A percentile compares a stretch with the other conserved stretches of the same genome.
Evolutionary conservation across 169 alveolate genomes (phyloP).

Genomic region (Plasmodium cynomolgi): DNA sequence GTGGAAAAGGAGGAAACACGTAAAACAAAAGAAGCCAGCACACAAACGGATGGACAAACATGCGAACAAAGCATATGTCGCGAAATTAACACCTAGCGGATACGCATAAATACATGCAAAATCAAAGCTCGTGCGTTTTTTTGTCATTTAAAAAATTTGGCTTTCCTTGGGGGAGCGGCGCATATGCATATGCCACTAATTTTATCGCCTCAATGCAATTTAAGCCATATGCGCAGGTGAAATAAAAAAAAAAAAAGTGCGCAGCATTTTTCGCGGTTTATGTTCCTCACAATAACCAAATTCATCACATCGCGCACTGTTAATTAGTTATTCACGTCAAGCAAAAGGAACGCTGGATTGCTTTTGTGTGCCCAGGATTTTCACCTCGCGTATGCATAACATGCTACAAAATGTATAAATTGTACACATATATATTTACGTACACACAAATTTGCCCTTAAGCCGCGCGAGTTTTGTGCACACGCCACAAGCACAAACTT

Average conservation of each 20-base stretch:
- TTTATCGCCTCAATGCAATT: not conserved
- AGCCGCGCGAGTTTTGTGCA: not conserved
- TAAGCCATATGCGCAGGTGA: not conserved
- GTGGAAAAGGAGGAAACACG: not conserved
- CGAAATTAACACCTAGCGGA: not conserved
- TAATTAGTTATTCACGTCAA: not conserved
- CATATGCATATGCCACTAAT: not conserved
- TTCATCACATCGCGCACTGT: not conserved
- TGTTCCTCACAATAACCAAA: not conserved
- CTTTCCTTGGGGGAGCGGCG: not conserved
- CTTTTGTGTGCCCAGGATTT: not conserved
- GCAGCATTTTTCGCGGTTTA: not conserved
- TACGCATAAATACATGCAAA: not conserved
- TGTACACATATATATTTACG: not conserved
- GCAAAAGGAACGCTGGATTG: not conserved
- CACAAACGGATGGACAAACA: not conserved
- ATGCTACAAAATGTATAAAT: not conserved
- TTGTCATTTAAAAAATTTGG: not conserved
- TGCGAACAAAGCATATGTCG: not conserved
- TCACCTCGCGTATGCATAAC: not conserved
- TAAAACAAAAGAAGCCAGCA: constrained; percentile 2
- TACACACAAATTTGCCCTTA: not conserved
- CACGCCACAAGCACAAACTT: not conserved
- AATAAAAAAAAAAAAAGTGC: not conserved
- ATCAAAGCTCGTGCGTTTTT: not conserved